Conservation (phyloP, 2,329 filamentous ascomycete genomes). For the Penicillium sp. region DNA sequence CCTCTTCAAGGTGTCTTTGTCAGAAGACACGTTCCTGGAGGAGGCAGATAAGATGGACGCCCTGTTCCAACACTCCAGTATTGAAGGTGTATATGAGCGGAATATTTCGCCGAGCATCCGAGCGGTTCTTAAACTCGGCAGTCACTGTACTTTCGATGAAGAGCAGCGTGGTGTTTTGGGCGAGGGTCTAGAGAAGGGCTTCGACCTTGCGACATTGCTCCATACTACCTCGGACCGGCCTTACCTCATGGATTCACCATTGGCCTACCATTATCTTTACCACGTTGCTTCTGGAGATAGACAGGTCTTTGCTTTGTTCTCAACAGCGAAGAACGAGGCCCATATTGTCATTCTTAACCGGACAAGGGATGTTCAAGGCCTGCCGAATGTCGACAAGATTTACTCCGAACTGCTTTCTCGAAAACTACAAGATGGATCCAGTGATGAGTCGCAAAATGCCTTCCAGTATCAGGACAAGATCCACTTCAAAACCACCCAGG, state of each 20-base stretch:
- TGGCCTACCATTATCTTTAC: constrained; percentile 89
- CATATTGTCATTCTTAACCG: constrained; percentile 87
- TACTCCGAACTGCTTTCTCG: constrained; percentile 72
- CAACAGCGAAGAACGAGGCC: constrained; percentile 74
- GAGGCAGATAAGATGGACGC: constrained; percentile 79
- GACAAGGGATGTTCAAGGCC: constrained; percentile 74
- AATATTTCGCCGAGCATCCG: constrained; percentile 84
- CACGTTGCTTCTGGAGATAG: constrained; percentile 88
- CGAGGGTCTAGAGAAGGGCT: constrained; percentile 88
- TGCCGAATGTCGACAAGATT: constrained; percentile 87
- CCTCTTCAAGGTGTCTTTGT: constrained; percentile 88
- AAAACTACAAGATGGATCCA: constrained; percentile 65
- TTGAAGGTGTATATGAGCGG: constrained; percentile 96
- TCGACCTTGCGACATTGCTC: constrained; percentile 77
- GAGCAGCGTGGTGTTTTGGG: constrained; percentile 86
- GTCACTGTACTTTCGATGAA: constrained; percentile 89
- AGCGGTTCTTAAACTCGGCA: constrained; percentile 86
- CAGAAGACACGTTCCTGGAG: constrained; percentile 82
- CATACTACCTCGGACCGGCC: constrained; percentile 65
- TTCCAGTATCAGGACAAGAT: constrained; percentile 86
- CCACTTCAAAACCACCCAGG: constrained; percentile 80
- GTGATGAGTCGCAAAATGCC: constrained; percentile 72
- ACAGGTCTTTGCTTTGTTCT: constrained; percentile 92
- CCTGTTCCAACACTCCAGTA: constrained; percentile 87
- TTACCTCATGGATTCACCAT: constrained; percentile 72